phyloP scores from a whole-genome alignment of 176 grass and related monocot genomes.

The Typha latifolia region DNA sequence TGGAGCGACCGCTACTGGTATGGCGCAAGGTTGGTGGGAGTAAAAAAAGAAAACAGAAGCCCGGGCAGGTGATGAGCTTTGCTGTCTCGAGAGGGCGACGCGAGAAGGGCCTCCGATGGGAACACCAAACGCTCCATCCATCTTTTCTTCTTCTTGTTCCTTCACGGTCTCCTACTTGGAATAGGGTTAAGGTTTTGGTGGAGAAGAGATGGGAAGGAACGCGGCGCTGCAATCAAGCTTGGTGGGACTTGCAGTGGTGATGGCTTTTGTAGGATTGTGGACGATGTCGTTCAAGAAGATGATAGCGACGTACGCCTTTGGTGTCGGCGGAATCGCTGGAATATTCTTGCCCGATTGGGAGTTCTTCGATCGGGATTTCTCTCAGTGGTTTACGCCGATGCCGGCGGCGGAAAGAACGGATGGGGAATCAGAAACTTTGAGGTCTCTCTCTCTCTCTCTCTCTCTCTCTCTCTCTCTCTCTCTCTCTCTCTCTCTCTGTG shows the following conservation, averaged over 20 bases:
- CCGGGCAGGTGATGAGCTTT: background rate
- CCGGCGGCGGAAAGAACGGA: slow-evolving; percentile 31
- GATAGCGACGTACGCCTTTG: slow-evolving; percentile 66
- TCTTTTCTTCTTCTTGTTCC: too few species aligned
- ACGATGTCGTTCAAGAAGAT: slow-evolving; percentile 75
- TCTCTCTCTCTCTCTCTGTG: too few species aligned
- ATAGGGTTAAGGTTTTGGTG: background rate
- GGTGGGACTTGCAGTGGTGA: slow-evolving; percentile 51
- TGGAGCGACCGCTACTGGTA: too few species aligned
- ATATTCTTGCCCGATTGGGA: slow-evolving; percentile 96
- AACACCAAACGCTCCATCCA: too few species aligned
- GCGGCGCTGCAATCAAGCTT: slow-evolving; percentile 75
- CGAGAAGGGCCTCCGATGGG: too few species aligned
- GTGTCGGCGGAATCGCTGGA: slow-evolving; percentile 62
- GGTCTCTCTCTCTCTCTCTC: slow-evolving; percentile 5
- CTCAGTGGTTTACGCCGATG: slow-evolving; percentile 85
- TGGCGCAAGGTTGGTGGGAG: too few species aligned
- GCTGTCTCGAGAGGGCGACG: background rate
- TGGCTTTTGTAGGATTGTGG: slow-evolving; percentile 44
- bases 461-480: too few species aligned
- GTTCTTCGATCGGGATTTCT: slow-evolving; percentile 95
- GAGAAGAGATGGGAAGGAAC: slow-evolving; percentile 52
- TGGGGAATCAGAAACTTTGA: slow-evolving; percentile 31
- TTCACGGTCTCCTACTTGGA: background rate
- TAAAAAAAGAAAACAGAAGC: too few species aligned